A percentile compares a stretch with the other conserved stretches of the same genome.
Evolutionary conservation across 108 stramenopile species (phyloP).

Genomic region (Cyclotella atomus): DNA sequence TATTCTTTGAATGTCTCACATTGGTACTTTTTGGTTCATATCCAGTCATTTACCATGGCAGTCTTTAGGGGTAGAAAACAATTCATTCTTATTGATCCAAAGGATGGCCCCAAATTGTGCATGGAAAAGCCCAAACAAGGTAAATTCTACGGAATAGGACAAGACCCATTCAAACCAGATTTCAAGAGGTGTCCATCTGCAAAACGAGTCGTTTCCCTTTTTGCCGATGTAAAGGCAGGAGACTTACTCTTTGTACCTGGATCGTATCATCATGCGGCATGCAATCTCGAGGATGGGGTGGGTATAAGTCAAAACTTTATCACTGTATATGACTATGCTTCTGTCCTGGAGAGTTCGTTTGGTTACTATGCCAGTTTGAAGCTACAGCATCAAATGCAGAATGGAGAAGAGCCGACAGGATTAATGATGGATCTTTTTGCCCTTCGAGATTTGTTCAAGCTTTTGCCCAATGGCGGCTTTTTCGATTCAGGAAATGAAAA

Average conservation of each 20-base stretch:
- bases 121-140: not conserved
- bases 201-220: not conserved
- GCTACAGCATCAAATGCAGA: not conserved
- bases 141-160: not conserved
- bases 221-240: slow-evolving; percentile 10
- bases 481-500: not conserved
- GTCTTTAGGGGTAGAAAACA: slow-evolving; percentile 16
- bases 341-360: not conserved
- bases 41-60: slow-evolving; percentile 20
- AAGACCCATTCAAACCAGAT: slow-evolving; percentile 10
- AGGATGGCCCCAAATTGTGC: slow-evolving; percentile 10
- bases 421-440: not conserved
- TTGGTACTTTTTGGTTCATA: not conserved
- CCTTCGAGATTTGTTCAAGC: not conserved
- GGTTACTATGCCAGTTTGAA: not conserved
- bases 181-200: slow-evolving; percentile 2
- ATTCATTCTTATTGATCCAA: slow-evolving; percentile 8
- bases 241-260: slow-evolving; percentile 15
- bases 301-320: slow-evolving; percentile 11
- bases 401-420: not conserved
- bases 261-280: slow-evolving; percentile 5
- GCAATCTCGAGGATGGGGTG: slow-evolving; percentile 10
- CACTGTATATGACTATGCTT: not conserved
- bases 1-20: not conserved
- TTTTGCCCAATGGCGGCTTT: not conserved